Base-by-base conservation (phyloP, 2,329 filamentous ascomycete genomes). In the Colletotrichum tabaci region DNA sequence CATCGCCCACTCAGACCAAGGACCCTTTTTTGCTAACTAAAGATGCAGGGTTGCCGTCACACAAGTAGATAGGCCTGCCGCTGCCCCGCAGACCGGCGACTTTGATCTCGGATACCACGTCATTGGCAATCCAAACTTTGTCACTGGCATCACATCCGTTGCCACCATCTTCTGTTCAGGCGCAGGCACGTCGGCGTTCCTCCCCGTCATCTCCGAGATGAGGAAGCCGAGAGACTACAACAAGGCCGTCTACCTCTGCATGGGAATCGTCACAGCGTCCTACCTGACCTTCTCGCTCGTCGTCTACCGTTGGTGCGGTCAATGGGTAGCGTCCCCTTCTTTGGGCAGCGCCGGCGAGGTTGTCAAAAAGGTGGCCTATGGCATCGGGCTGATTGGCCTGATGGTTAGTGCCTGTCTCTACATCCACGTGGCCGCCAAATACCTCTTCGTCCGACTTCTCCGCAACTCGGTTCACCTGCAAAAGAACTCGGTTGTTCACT, bases 181-280 rank as follows among this genome's bases (percentile, higher is more conserved):
- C 8, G 87, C 89, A 0, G 88, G 87, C 21, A 91, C 89, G 0
- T 87, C 86, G 0, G 88, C 88, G 2, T 92, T 91, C 76, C 80
- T 92, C 2, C 89, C 89, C 5, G 88, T 92, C 69, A 92, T 92
- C 64, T 88, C 87, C 0, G 91, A 92, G 80, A 92, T 92, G 89
- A 83, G 82, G 52, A 83, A 85, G 40, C 90, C 90, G 0, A 83
- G 82, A 23, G 88, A 91, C 74, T 92, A 88, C 78, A 85, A 84
- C 71, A 91, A 91, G 77, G 86, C 90, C 0, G 82, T 92, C 0
- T 90, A 86, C 75, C 79, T 86, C 16, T 89, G 87, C 78, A 90
- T 90, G 88, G 82, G 79, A 18, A 79, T 91, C 62, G 88, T 90
- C 5, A 87, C 86, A 0, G 83, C 85, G 0, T 86, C 86, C 0